These are phyloP conservation scores for Naegleria lovaniensis DNA, from an alignment of 208 protist species.

Conservation along the genomic window DNA sequence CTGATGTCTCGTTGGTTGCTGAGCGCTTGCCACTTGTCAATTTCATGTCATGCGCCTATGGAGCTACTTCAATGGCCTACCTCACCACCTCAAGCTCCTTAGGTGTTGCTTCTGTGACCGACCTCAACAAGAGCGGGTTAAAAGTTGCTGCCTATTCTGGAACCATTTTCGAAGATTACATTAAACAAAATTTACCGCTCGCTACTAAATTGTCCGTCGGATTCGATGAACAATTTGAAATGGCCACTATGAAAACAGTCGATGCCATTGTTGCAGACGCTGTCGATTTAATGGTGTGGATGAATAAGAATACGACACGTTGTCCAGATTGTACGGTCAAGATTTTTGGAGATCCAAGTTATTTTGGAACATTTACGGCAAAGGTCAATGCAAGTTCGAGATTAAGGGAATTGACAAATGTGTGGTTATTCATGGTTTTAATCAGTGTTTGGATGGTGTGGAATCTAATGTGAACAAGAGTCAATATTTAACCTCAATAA, in stretches of 20 bases:
- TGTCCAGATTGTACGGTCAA: not conserved
- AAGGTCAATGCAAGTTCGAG: too few relatives aligned
- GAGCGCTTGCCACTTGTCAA: not conserved
- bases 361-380: not conserved
- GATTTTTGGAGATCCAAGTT: not conserved
- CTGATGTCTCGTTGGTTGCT: not conserved
- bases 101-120: not conserved
- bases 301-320: not conserved
- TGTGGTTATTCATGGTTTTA: too few relatives aligned
- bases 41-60: not conserved
- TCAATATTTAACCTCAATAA: too few relatives aligned
- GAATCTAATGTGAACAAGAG: too few relatives aligned
- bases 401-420: too few relatives aligned
- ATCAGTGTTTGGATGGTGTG: too few relatives aligned
- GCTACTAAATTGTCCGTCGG: not conserved
- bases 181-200: not conserved
- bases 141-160: not conserved
- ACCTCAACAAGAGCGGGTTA: not conserved
- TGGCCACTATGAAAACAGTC: not conserved
- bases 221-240: not conserved
- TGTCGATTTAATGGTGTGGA: not conserved
- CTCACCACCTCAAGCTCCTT: not conserved
- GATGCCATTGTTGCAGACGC: not conserved
- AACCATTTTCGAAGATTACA: not conserved
- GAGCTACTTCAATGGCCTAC: not conserved